Conservation (phyloP, 305 asterid genomes). For the Plantago coronopus region DNA sequence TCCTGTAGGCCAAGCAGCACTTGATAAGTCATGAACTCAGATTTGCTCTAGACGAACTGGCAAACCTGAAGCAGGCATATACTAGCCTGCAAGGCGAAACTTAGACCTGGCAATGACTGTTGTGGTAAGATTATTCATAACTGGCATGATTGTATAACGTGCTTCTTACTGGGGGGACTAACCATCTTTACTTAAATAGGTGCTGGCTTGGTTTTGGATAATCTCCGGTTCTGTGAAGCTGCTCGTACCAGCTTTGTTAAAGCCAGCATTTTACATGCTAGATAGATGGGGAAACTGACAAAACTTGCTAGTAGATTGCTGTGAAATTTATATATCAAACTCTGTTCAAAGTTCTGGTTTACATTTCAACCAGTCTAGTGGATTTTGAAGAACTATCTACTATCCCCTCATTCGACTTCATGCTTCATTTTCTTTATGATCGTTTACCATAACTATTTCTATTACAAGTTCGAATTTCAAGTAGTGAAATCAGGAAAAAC, state of each 20-base stretch:
- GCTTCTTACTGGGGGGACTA: constrained; percentile 14
- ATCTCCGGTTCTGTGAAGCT: neutral
- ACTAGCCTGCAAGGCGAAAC: constrained; percentile 42
- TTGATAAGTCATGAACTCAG: constrained; percentile 52
- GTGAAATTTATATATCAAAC: constrained; percentile 7
- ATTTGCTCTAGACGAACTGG: constrained; percentile 50
- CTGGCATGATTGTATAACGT: constrained; percentile 9
- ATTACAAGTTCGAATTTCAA: no score
- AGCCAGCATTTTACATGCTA: constrained; percentile 21
- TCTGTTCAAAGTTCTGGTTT: neutral
- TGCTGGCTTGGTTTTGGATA: constrained; percentile 7
- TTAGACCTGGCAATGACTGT: constrained; percentile 23
- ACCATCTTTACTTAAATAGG: constrained; percentile 16
- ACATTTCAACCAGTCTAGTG: neutral
- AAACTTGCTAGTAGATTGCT: constrained; percentile 13
- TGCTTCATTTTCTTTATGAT: neutral
- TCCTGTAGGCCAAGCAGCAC: constrained; percentile 49
- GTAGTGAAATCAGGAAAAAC: no score
- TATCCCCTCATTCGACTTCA: neutral
- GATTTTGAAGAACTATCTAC: neutral
- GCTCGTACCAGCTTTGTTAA: constrained; percentile 14
- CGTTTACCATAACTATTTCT: neutral
- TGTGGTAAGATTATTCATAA: constrained; percentile 30
- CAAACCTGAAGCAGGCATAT: constrained; percentile 53
- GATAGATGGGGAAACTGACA: constrained; percentile 18